Base-by-base conservation (phyloP, 129 eudicot genomes). In the Centella asiatica region DNA sequence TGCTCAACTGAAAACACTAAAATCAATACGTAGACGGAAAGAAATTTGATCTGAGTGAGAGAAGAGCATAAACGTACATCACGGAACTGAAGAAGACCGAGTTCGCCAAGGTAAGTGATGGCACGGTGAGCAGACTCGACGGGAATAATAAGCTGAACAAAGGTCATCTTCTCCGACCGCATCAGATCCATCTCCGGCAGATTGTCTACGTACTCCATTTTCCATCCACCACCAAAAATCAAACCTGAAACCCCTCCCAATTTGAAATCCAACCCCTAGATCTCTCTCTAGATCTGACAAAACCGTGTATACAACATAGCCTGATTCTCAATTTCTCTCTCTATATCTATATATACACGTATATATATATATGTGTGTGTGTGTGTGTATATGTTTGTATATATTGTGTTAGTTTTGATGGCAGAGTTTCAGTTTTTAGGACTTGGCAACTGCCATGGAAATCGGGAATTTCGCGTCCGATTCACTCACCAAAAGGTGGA, bases 101-200 rank as follows among this genome's bases (percentile, higher is more conserved):
- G 89, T 68, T 86, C 86, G 44, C 97, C 97, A 67, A 90, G 94
- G 68, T 90, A 81, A 60, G 95, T 78, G 12, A 90, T 59, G 77
- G 97, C 97, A 7, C 95, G 94, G 69, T 83, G 97, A 81, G 95
- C 95, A 46, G 97, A 83, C 68, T 90, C 97, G 34, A 90, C 95
- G 9, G 97, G 97, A 12, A 90, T 86, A 46, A 86, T 86, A 47
- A 90, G 85, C 83, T 86, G 97, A 24, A 79, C 93, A 29, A 69
- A 73, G 20, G 79, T 74, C 97, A 90, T 90, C 89, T 83, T 83
- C 85, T 90, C 97, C 66, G 97, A 90, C 64, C 97, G 84, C 97
- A 90, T 83, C 81, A 90, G 92, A 86, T 90, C 97, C 97, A 90
- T 90, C 62, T 74, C 62, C 60, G 97, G 95, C 66, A 90, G 73